A percentile compares a stretch with the other conserved stretches of the same genome.
These are phyloP conservation scores for Leishmania amazonensis DNA, from an alignment of 208 protist species.

Conservation along the genomic window DNA sequence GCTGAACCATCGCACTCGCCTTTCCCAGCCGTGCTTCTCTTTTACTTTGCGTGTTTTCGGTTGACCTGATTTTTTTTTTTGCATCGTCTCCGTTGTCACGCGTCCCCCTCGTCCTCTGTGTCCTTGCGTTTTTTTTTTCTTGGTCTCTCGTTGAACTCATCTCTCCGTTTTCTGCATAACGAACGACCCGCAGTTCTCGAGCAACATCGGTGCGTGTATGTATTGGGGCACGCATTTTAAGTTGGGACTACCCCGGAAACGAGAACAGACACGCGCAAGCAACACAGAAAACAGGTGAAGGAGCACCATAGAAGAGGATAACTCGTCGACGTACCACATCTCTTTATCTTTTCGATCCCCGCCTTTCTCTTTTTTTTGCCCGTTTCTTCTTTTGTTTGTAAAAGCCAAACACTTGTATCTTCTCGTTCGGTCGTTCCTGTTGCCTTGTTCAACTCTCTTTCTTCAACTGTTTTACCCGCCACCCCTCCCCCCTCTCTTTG, in stretches of 20 bases:
- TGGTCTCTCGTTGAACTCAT: background rate
- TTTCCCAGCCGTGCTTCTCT: background rate
- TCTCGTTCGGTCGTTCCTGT: too few relatives aligned
- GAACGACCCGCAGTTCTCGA: too few relatives aligned
- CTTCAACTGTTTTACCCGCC: background rate
- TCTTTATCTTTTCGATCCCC: background rate
- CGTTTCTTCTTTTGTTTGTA: background rate
- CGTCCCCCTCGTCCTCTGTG: too few relatives aligned
- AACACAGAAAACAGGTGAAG: background rate
- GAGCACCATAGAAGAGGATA: background rate
- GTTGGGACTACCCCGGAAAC: background rate
- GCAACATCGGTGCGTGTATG: too few relatives aligned
- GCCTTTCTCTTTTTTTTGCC: background rate
- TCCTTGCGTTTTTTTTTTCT: too few relatives aligned
- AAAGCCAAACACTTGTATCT: background rate
- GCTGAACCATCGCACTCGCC: too few relatives aligned
- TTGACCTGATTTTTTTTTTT: too few relatives aligned
- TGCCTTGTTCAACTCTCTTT: too few relatives aligned
- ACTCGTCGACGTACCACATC: background rate
- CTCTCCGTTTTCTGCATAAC: background rate
- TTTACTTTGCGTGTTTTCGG: background rate
- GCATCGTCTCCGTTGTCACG: too few relatives aligned
- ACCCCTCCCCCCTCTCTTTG: constrained; percentile 5
- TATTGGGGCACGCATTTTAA: too few relatives aligned
- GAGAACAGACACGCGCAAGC: background rate